phyloP scores from a whole-genome alignment of 495 filamentous ascomycete species.

The Aspergillus taichungensis region DNA sequence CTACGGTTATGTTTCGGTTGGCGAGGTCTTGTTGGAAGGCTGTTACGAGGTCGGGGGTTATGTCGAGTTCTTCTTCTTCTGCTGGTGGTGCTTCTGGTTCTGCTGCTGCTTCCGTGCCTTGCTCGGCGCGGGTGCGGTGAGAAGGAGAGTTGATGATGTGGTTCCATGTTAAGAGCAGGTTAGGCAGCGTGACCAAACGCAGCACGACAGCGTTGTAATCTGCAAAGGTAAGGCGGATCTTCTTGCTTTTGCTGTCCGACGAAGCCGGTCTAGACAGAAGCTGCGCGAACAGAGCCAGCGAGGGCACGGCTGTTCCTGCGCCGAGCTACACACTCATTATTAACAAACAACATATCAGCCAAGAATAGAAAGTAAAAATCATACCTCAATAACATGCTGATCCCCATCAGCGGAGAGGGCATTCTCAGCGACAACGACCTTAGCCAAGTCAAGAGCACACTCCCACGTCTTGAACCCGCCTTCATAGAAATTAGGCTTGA shows the following conservation, averaged over 20 bases:
- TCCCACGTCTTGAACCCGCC: conserved; percentile 99
- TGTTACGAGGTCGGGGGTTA: conserved; percentile 53
- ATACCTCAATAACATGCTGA: conserved; percentile 67
- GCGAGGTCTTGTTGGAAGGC: conserved; percentile 54
- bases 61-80: conserved; percentile 62
- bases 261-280: conserved; percentile 39
- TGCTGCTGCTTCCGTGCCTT: conserved; percentile 8
- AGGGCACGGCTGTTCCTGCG: conserved; percentile 83
- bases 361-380: conserved; percentile 8
- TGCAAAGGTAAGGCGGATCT: conserved; percentile 59
- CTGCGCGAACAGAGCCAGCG: conserved; percentile 65
- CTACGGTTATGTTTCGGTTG: conserved; percentile 48
- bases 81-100: conserved; percentile 1
- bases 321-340: conserved; percentile 52
- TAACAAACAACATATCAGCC: neutral
- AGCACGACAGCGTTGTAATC: conserved; percentile 89
- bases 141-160: conserved; percentile 10
- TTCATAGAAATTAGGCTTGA: conserved; percentile 87
- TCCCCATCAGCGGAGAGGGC: conserved; percentile 16
- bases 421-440: conserved; percentile 31
- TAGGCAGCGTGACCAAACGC: conserved; percentile 79
- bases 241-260: conserved; percentile 7
- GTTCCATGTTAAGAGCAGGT: conserved; percentile 76
- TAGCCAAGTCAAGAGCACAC: conserved; percentile 81
- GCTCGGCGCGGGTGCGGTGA: neutral